phyloP scores from a whole-genome alignment of 2,329 filamentous ascomycete genomes.

The Talaromyces sp. region DNA sequence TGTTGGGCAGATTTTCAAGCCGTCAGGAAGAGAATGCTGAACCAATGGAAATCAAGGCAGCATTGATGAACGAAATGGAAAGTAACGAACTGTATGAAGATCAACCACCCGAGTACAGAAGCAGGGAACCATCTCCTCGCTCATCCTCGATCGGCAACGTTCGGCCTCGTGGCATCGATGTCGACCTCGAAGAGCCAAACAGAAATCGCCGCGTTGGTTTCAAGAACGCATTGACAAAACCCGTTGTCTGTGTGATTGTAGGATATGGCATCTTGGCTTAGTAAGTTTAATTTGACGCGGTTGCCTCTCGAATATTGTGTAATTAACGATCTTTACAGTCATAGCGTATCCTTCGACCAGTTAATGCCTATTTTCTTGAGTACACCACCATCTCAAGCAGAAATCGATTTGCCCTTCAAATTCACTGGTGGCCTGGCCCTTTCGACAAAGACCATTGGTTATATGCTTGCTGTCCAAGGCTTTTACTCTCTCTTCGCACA shows the following conservation, averaged over 20 bases:
- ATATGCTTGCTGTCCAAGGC: slow-evolving; percentile 85
- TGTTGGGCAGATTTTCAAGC: slow-evolving; percentile 45
- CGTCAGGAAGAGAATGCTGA: slow-evolving; percentile 26
- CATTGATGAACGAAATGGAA: slow-evolving; percentile 51
- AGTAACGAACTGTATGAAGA: slow-evolving; percentile 62
- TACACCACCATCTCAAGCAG: slow-evolving; percentile 54
- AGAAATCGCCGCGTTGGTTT: slow-evolving; percentile 43
- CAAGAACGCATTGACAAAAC: slow-evolving; percentile 71
- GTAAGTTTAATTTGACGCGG: slow-evolving; percentile 57
- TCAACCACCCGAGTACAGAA: slow-evolving; percentile 65
- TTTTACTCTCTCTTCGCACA: slow-evolving; percentile 85
- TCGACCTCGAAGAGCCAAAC: slow-evolving; percentile 42
- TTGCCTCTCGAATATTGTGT: slow-evolving; percentile 44
- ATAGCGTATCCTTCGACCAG: slow-evolving; percentile 95
- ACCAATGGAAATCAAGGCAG: slow-evolving; percentile 21
- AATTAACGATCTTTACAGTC: slow-evolving; percentile 54
- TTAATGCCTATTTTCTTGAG: slow-evolving; percentile 89
- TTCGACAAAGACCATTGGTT: slow-evolving; percentile 76
- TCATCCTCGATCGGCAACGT: slow-evolving; percentile 36
- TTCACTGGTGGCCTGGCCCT: slow-evolving; percentile 85
- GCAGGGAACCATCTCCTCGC: slow-evolving; percentile 54
- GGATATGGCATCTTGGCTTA: slow-evolving; percentile 92
- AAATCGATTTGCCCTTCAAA: slow-evolving; percentile 71
- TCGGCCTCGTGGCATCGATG: slow-evolving; percentile 31
- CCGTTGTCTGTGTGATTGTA: slow-evolving; percentile 81